Evolutionary conservation across 441 rosid genomes (phyloP).

Genomic region (Aleurites moluccanus): DNA sequence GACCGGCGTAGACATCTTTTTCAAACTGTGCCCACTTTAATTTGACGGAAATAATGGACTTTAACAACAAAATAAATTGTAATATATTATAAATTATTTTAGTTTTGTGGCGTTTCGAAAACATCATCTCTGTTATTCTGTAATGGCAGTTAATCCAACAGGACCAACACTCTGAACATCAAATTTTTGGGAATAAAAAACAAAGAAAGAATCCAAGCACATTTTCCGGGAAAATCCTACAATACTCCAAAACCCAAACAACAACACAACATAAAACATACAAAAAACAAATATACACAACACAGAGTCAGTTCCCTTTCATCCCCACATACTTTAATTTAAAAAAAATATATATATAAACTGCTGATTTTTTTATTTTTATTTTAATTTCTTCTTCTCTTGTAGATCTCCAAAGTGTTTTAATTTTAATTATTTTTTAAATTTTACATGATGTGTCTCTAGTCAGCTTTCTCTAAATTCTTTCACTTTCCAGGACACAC

Average conservation of each 20-base stretch:
- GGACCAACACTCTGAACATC: background rate
- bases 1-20: no score
- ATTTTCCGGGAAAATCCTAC: constrained; percentile 16
- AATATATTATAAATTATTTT: background rate
- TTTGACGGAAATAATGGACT: no score
- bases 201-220: constrained; percentile 4
- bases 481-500: background rate
- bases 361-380: background rate
- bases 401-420: no score
- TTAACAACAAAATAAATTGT: no score
- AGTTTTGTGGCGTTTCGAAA: background rate
- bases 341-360: background rate
- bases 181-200: background rate
- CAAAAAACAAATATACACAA: constrained; percentile 4
- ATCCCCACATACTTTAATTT: background rate
- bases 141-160: background rate
- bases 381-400: no score
- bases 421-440: background rate
- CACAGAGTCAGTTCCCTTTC: constrained; percentile 13
- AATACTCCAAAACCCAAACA: constrained; percentile 7
- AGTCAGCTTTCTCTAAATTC: constrained; percentile 28
- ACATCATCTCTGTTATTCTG: background rate
- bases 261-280: constrained; percentile 10
- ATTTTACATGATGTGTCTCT: background rate
- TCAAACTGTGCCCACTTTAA: no score